Percentiles rank a stretch among this genome's conserved stretches.
phyloP scores from a whole-genome alignment of 768 basidiomycete species.

The Lactarius sp. region DNA sequence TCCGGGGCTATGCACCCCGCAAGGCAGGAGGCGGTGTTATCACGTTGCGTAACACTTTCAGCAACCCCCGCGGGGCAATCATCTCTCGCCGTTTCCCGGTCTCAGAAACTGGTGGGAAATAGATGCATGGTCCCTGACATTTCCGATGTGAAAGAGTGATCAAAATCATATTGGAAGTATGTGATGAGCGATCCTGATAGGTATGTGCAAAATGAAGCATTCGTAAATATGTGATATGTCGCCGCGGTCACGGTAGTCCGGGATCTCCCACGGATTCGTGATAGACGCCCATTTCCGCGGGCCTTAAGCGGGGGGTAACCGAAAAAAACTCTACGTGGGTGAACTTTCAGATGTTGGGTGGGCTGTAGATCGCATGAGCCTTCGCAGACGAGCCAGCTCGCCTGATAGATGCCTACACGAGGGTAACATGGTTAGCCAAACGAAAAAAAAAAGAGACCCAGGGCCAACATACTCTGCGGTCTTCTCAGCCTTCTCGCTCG shows the following conservation, averaged over 20 bases:
- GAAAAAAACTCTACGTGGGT: conserved; percentile 13
- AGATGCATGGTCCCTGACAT: no score
- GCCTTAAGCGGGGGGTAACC: background rate
- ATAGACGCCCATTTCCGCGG: background rate
- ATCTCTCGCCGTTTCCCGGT: no score
- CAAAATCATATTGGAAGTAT: conserved; percentile 8
- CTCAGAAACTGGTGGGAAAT: no score
- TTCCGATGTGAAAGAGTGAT: background rate
- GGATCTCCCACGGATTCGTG: background rate
- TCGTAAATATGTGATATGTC: conserved; percentile 14
- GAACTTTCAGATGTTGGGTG: conserved; percentile 10
- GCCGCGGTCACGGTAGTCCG: background rate
- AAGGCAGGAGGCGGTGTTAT: no score
- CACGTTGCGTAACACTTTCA: no score
- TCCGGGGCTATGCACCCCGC: no score
- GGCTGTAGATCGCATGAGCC: conserved; percentile 62
- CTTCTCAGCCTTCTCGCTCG: conserved; percentile 52
- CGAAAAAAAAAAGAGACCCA: background rate
- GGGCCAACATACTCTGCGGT: conserved; percentile 54
- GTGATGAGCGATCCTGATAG: conserved; percentile 21
- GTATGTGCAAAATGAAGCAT: conserved; percentile 19
- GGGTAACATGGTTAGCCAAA: conserved; percentile 17
- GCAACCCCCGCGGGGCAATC: no score
- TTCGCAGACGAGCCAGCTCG: conserved; percentile 63
- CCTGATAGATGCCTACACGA: conserved; percentile 47